phyloP scores from a whole-genome alignment of 495 filamentous ascomycete genomes.

The Hyaloscypha bicolor region DNA sequence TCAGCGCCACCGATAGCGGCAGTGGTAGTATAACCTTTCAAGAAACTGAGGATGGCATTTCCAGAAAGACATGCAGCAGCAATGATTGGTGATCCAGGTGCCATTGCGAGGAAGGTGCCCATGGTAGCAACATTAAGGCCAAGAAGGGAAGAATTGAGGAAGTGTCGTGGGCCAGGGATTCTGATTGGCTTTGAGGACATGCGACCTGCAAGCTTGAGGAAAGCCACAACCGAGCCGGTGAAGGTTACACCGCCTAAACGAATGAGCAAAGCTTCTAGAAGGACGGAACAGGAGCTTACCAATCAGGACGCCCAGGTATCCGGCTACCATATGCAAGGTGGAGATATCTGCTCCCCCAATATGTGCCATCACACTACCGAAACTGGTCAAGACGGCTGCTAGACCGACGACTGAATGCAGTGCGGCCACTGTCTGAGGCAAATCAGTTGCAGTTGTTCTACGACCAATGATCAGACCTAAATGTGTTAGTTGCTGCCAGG shows the following conservation, averaged over 20 bases:
- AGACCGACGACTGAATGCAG: constrained; percentile 82
- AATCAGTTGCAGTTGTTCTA: constrained; percentile 76
- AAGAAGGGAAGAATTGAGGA: constrained; percentile 70
- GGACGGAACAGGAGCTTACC: constrained; percentile 37
- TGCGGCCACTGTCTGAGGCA: constrained; percentile 81
- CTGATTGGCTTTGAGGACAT: constrained; percentile 74
- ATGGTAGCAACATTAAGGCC: constrained; percentile 75
- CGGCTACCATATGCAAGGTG: constrained; percentile 75
- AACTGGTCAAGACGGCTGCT: constrained; percentile 78
- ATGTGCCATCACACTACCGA: constrained; percentile 75
- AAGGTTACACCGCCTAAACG: constrained; percentile 70
- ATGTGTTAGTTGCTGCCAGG: not conserved
- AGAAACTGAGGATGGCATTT: constrained; percentile 73
- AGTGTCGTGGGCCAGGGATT: constrained; percentile 64
- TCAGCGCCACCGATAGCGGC: constrained; percentile 83
- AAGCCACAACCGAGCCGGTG: constrained; percentile 80
- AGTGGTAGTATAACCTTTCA: constrained; percentile 82
- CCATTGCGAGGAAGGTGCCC: constrained; percentile 76
- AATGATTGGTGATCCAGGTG: constrained; percentile 70
- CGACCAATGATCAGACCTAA: constrained; percentile 71
- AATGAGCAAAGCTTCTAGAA: not conserved
- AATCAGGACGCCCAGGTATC: constrained; percentile 78
- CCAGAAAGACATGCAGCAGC: constrained; percentile 72
- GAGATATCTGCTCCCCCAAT: constrained; percentile 55
- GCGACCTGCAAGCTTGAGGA: constrained; percentile 74